Percentiles rank a stretch among this genome's conserved stretches.
These are phyloP conservation scores for Rhododendron williamsianum DNA, from an alignment of 148 eudicot species.

Conservation along the genomic window DNA sequence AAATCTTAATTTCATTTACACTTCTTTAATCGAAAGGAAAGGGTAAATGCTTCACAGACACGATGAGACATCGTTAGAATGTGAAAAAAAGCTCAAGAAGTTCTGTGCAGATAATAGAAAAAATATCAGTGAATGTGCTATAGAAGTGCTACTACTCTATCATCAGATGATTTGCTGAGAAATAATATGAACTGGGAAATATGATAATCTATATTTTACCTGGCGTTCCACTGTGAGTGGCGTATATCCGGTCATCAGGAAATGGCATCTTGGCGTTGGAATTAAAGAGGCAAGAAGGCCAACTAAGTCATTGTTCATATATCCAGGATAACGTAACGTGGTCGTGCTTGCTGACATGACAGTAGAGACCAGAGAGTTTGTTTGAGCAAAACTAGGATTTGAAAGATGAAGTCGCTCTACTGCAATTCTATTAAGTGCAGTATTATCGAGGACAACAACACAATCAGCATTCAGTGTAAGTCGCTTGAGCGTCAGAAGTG, in stretches of 20 bases:
- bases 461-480: constrained; percentile 96
- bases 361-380: constrained; percentile 93
- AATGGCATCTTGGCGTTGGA: constrained; percentile 99
- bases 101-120: not conserved
- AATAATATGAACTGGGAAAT: not conserved
- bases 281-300: constrained; percentile 99
- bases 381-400: constrained; percentile 92
- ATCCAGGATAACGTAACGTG: constrained; percentile 95
- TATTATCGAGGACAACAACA: constrained; percentile 97
- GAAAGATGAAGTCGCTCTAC: constrained; percentile 90
- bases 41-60: not conserved
- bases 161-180: not conserved
- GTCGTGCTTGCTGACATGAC: constrained; percentile 99
- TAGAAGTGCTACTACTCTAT: not conserved
- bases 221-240: constrained; percentile 98
- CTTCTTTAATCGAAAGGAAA: not conserved
- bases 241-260: constrained; percentile 98
- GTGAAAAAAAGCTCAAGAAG: not conserved
- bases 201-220: constrained; percentile 31
- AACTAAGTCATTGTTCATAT: constrained; percentile 99
- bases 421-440: constrained; percentile 97
- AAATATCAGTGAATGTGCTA: not conserved
- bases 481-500: constrained; percentile 91
- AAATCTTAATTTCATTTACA: not conserved
- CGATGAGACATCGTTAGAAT: not conserved